Percentiles rank a stretch among this genome's conserved stretches.
Conservation (phyloP, 768 basidiomycete genomes). For the Boletus patriciae region DNA sequence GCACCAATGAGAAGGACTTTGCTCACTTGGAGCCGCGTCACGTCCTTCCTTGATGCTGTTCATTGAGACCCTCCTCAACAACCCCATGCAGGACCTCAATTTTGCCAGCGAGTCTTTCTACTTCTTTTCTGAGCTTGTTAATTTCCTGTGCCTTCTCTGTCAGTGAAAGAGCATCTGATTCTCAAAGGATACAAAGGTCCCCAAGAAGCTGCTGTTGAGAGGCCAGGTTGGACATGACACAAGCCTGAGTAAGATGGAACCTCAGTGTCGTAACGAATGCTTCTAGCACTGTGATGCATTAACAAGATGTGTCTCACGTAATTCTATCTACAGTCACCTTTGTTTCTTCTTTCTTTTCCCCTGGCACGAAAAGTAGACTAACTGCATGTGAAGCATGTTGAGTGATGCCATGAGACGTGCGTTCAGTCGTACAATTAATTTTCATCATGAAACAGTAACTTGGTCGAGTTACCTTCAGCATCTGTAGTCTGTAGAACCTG, state of each 20-base stretch:
- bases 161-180: constrained; percentile 58
- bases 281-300: constrained; percentile 63
- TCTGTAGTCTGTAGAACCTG: constrained; percentile 56
- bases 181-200: constrained; percentile 62
- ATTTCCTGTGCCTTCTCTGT: constrained; percentile 67
- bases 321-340: constrained; percentile 48
- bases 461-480: constrained; percentile 54
- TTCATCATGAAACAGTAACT: background rate
- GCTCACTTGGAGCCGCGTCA: constrained; percentile 35
- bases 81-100: constrained; percentile 84
- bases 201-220: constrained; percentile 70
- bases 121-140: constrained; percentile 64
- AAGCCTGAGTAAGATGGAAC: constrained; percentile 68
- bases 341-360: constrained; percentile 31
- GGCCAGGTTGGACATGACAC: constrained; percentile 76
- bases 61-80: constrained; percentile 83
- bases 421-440: constrained; percentile 25
- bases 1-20: constrained; percentile 10
- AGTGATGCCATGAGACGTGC: constrained; percentile 64
- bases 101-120: constrained; percentile 80
- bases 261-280: constrained; percentile 73
- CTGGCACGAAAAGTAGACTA: constrained; percentile 26
- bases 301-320: constrained; percentile 1
- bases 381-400: too few species aligned
- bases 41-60: constrained; percentile 59